Base-by-base conservation (phyloP, 805 yeast genomes). In the Candida pini region DNA sequence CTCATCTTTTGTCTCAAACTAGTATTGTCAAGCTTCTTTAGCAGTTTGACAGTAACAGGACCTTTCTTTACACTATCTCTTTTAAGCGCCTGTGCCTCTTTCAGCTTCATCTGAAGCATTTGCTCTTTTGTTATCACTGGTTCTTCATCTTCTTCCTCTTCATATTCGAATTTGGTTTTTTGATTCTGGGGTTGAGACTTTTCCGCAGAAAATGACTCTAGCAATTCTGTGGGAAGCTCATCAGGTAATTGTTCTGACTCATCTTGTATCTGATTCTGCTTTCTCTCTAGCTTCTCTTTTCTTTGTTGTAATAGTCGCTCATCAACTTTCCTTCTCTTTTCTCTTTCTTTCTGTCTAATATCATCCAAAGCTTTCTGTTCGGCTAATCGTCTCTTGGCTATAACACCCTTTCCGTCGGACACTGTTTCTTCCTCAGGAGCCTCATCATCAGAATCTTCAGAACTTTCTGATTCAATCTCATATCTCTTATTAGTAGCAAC, bases 381-480 rank as follows among this genome's bases (percentile, higher is more conserved):
- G 26, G 27, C 57, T 40, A 31, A 58, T 33, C 8, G 30, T 31
- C 34, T 35, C 12, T 34, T 33, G 19, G 29, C 17, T 10, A 41
- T 31, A 8, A 31, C 18, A 21, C 33, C 31, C 26, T 42, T 45
- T 9, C 43, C 52, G 3, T 48, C 16, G 8, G 32, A 32, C 9
- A 54, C 28, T 5, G 50, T 32, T 33, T 68, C 75, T 43, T 71
- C 77, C 37, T 70, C 76, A 34, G 78, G 78, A 1, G 77, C 75
- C 15, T 68, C 76, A 36, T 62, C 69, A 39, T 62, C 68, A 25
- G 48, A 30, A 49, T 45, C 41, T 24, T 34, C 31, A 15, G 51
- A 57, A 17, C 36, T 36, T 10, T 39, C 38, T 14, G 38, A 35
- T n/a, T 31, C 33, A 36, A 41, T 33, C 19, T 31, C 32, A n/a